Evolutionary conservation across 768 basidiomycete species (phyloP), one percentile per base, ranked within the genome.

Genomic region (Xerocomus potaroensis): DNA sequence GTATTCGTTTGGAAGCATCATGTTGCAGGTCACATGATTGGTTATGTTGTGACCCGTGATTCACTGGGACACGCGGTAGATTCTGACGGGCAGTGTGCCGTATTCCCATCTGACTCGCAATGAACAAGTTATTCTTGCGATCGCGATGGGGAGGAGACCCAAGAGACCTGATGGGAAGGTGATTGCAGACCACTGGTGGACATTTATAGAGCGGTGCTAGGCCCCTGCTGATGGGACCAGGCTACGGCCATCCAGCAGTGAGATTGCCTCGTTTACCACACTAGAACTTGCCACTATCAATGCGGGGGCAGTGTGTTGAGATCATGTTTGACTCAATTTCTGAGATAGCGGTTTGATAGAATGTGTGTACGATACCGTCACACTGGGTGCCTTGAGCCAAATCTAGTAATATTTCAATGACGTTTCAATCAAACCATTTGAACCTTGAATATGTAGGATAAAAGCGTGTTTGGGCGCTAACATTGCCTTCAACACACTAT

Each of bases 1-100:
- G 7, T 51, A 51, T 16, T 51, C 49, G 3, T 51, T 51, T 23
- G 41, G 49, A 27, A 46, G 49, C 16, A 29, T 53, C 23, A 51
- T 43, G 52, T 41, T 53, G 9, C 49, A 51, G 41, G 52, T 51
- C n/a, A 11, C 23, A 48, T 41, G 26, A 35, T 21, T 18, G 3
- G 11, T 23, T 21, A 24, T 3, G n/a, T 31, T 7, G 14, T 8
- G 2, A 19, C 11, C 29, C n/a, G 14, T 30, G 16, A 31, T 26
- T 48, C 15, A 41, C 45, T 16, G 27, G 32, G 23, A 27, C 16
- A n/a, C n/a, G n/a, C n/a, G 23, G 6, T 31, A 41, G 43, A 23
- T 44, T 35, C 15, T 45, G 43, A 41, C 48, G 12, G 37, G 47
- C 14, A 30, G 29, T 8, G 12, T 51, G 16, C 47, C 50, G 12